A percentile compares a stretch with the other conserved stretches of the same genome.
phyloP scores from a whole-genome alignment of 352 stramenopile species.

The Globisporangium lucens region DNA sequence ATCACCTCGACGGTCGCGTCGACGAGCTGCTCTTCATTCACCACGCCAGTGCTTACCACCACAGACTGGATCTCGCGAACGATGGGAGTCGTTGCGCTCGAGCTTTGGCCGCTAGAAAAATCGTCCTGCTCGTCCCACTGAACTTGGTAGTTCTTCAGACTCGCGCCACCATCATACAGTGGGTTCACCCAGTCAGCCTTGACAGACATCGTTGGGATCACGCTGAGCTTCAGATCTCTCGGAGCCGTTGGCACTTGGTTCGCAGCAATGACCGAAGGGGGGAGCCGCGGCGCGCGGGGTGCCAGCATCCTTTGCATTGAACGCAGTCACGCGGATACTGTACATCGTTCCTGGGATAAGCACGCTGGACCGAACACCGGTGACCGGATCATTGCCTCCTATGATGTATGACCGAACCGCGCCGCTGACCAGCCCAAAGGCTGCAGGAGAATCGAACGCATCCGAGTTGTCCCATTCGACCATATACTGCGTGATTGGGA shows the following conservation, averaged over 20 bases:
- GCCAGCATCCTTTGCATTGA: constrained; percentile 77
- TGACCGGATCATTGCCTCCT: constrained; percentile 91
- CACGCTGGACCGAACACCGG: constrained; percentile 82
- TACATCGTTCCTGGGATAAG: constrained; percentile 81
- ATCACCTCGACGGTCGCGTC: constrained; percentile 91
- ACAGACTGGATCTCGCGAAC: constrained; percentile 91
- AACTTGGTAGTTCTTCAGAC: constrained; percentile 66
- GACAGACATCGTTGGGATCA: constrained; percentile 71
- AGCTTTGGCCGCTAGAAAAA: constrained; percentile 69
- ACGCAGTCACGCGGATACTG: constrained; percentile 69
- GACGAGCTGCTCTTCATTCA: constrained; percentile 93
- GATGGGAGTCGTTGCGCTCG: constrained; percentile 72
- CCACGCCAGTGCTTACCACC: constrained; percentile 67
- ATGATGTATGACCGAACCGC: constrained; percentile 77
- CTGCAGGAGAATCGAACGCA: constrained; percentile 88
- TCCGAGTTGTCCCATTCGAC: constrained; percentile 93
- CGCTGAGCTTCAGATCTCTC: constrained; percentile 46
- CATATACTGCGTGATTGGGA: constrained; percentile 93
- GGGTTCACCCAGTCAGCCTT: constrained; percentile 87
- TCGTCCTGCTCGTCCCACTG: constrained; percentile 83
- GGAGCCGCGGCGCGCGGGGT: constrained; percentile 35
- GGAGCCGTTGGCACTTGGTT: constrained; percentile 66
- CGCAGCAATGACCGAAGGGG: constrained; percentile 38
- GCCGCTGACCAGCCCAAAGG: constrained; percentile 56
- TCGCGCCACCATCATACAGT: constrained; percentile 89